Conservation (phyloP, 2,329 filamentous ascomycete species). For the Fusarium sterilihyphosum region DNA sequence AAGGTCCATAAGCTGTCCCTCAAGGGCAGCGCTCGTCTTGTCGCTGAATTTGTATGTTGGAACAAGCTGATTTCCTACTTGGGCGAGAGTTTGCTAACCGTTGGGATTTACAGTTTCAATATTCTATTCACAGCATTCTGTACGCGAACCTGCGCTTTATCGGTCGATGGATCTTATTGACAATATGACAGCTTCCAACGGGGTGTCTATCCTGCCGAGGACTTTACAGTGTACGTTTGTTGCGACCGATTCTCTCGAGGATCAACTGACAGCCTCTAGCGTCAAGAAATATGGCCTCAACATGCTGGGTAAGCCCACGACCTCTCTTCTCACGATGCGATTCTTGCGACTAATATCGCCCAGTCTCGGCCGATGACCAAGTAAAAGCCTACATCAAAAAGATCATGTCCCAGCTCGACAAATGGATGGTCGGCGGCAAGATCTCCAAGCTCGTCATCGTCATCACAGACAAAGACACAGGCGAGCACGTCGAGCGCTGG, state of each 20-base stretch:
- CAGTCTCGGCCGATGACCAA: conserved; percentile 94
- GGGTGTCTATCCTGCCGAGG: conserved; percentile 89
- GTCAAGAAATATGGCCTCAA: conserved; percentile 99
- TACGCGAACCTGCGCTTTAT: conserved; percentile 50
- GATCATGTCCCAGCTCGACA: conserved; percentile 97
- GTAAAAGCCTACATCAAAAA: conserved; percentile 99
- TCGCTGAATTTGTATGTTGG: conserved; percentile 90
- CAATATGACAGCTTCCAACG: conserved; percentile 76
- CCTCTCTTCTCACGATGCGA: no score
- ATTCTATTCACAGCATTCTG: conserved; percentile 97
- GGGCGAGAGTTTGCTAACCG: conserved; percentile 28
- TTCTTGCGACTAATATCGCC: conserved; percentile 5
- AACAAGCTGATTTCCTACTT: not conserved
- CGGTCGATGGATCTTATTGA: not conserved
- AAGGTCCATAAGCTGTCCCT: conserved; percentile 96
- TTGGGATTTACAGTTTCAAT: conserved; percentile 76
- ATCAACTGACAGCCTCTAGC: conserved; percentile 33
- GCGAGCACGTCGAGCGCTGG: conserved; percentile 96
- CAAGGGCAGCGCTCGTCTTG: conserved; percentile 84
- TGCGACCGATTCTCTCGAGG: not conserved
- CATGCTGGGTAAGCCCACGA: conserved; percentile 75
- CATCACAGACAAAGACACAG: conserved; percentile 96
- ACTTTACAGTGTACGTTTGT: conserved; percentile 83
- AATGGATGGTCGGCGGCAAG: conserved; percentile 97
- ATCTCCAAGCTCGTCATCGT: conserved; percentile 98